Percentiles rank a stretch among this genome's conserved stretches.
Evolutionary conservation across 176 grass and related monocot species (phyloP).

Genomic region (Cenchrus purpureus): DNA sequence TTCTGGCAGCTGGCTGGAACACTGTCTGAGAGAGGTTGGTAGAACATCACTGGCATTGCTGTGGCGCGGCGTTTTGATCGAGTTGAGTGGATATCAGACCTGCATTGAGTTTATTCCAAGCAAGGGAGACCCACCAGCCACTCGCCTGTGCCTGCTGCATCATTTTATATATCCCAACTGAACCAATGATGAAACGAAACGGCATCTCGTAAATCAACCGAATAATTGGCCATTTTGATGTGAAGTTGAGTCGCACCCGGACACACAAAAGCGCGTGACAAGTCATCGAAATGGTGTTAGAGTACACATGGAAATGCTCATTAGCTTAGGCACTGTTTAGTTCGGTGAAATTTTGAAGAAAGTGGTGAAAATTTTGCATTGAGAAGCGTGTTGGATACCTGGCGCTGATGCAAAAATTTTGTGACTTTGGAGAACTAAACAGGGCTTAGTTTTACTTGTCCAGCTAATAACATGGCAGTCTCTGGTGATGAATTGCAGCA

Average conservation of each 20-base stretch:
- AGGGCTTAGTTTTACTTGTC: too few species aligned
- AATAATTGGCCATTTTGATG: background rate
- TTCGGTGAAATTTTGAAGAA: too few species aligned
- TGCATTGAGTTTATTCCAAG: background rate
- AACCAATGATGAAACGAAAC: background rate
- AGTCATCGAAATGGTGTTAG: too few species aligned
- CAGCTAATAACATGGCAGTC: too few species aligned
- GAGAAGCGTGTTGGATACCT: too few species aligned
- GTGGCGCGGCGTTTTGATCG: background rate
- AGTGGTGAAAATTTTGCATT: too few species aligned
- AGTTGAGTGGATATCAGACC: slow-evolving; percentile 4
- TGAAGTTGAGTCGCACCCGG: background rate
- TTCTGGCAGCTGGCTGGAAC: slow-evolving; percentile 20
- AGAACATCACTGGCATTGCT: background rate
- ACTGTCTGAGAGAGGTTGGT: background rate
- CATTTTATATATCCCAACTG: background rate
- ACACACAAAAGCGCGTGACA: background rate
- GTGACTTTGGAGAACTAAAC: too few species aligned
- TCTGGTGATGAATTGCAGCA: too few species aligned
- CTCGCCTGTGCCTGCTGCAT: background rate
- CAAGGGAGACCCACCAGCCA: slow-evolving; percentile 27
- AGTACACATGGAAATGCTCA: too few species aligned
- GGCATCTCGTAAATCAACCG: background rate
- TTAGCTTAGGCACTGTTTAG: too few species aligned
- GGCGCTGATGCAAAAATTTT: too few species aligned